Conservation (phyloP, 2,329 filamentous ascomycete species). For the Microdochium paspali region DNA sequence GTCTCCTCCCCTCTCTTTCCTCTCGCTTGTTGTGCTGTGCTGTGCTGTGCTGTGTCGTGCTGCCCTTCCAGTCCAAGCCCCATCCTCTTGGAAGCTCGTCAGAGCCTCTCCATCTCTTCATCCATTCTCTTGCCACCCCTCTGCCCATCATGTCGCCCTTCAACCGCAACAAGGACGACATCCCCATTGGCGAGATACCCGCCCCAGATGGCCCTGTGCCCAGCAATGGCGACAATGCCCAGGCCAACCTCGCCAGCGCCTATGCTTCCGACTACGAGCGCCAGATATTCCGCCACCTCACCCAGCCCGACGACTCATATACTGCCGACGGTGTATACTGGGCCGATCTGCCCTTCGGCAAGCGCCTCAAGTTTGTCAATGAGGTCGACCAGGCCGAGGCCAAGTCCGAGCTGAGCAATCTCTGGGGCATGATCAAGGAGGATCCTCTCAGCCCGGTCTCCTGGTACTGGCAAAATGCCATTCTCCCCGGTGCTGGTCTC, state of each 20-base stretch:
- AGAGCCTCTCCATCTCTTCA: not conserved
- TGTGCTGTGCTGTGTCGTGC: not conserved
- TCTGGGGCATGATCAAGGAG: constrained; percentile 74
- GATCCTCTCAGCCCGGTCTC: constrained; percentile 77
- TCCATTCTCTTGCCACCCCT: not conserved
- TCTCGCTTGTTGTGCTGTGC: not conserved
- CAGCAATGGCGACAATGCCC: constrained; percentile 39
- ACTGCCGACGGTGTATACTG: constrained; percentile 79
- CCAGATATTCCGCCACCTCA: constrained; percentile 65
- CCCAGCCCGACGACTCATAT: constrained; percentile 84
- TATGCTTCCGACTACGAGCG: constrained; percentile 40
- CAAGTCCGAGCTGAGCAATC: constrained; percentile 52
- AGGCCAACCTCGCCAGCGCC: constrained; percentile 21
- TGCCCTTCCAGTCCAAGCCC: not conserved
- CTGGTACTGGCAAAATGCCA: constrained; percentile 84
- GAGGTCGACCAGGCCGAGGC: constrained; percentile 65
- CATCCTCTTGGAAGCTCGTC: not conserved
- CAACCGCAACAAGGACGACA: constrained; percentile 22
- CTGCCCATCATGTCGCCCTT: not conserved
- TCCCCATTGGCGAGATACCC: constrained; percentile 40
- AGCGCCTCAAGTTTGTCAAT: constrained; percentile 68
- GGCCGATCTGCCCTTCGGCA: constrained; percentile 68
- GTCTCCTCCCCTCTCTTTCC: not conserved
- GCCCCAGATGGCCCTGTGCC: constrained; percentile 43
- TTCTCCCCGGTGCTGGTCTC: constrained; percentile 85